A percentile compares a stretch with the other conserved stretches of the same genome.
Conservation (phyloP, 192 early-diverging fungal genomes). For the Podila epigama region DNA sequence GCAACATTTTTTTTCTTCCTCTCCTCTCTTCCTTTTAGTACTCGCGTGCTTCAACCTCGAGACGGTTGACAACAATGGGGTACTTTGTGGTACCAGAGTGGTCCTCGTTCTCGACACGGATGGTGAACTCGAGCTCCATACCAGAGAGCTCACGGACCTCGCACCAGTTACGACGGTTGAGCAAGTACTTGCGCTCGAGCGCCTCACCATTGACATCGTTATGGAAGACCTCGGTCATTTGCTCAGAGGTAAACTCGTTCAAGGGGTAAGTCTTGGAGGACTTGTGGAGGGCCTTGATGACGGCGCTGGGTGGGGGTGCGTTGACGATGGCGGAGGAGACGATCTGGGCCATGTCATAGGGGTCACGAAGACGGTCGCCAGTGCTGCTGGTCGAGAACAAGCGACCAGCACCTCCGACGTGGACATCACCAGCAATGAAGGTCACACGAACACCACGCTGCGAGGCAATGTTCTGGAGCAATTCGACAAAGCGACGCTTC, state of each 20-base stretch:
- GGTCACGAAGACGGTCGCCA: constrained; percentile 63
- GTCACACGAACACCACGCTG: constrained; percentile 71
- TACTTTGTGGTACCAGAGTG: constrained; percentile 40
- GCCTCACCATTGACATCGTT: constrained; percentile 68
- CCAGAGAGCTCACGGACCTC: constrained; percentile 40
- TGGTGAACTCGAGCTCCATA: constrained; percentile 35
- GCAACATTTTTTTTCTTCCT: too few relatives aligned
- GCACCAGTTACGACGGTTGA: constrained; percentile 48
- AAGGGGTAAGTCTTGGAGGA: constrained; percentile 65
- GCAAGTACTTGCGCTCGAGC: constrained; percentile 35
- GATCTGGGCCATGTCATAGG: constrained; percentile 80
- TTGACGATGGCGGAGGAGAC: constrained; percentile 85
- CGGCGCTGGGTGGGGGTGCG: constrained; percentile 70
- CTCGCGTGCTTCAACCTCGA: constrained; percentile 24
- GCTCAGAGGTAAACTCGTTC: constrained; percentile 68
- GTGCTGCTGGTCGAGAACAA: constrained; percentile 61
- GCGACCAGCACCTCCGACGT: constrained; percentile 69
- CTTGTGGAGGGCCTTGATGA: constrained; percentile 72
- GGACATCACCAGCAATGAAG: constrained; percentile 87
- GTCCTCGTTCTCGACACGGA: constrained; percentile 41
- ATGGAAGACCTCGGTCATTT: constrained; percentile 77
- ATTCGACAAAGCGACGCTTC: constrained; percentile 69
- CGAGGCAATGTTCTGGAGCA: constrained; percentile 71
- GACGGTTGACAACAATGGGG: constrained; percentile 29
- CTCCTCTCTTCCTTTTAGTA: constrained; percentile 27